Evolutionary conservation across 73 alveolate species (phyloP).

Genomic region (Blepharisma japonicum): DNA sequence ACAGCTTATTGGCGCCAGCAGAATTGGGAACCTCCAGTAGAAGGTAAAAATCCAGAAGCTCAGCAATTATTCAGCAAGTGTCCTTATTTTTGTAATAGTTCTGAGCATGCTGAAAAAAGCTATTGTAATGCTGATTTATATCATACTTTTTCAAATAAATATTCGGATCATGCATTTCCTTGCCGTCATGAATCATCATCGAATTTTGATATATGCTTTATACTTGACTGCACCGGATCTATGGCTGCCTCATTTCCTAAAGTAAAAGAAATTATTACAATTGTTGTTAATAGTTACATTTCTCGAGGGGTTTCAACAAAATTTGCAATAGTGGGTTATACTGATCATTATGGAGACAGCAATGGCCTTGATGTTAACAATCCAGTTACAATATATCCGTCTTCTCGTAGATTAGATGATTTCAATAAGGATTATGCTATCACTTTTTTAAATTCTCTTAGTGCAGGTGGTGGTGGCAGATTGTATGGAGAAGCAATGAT

Average conservation of each 20-base stretch:
- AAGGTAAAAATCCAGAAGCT: background rate
- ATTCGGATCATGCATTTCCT: conserved; percentile 6
- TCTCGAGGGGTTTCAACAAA: background rate
- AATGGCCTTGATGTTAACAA: background rate
- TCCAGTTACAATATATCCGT: conserved; percentile 21
- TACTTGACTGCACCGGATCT: conserved; percentile 17
- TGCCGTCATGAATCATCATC: conserved; percentile 5
- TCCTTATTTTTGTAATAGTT: background rate
- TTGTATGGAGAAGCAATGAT: conserved; percentile 13
- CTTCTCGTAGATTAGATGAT: background rate
- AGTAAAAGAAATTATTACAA: background rate
- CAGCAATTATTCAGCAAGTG: background rate
- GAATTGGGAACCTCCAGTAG: conserved; percentile 46
- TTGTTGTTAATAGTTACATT: background rate
- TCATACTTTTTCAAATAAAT: conserved; percentile 15
- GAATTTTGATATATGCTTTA: background rate
- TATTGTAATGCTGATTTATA: background rate
- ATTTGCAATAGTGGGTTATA: conserved; percentile 26
- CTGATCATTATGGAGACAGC: conserved; percentile 9
- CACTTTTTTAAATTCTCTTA: background rate
- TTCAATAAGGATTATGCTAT: background rate
- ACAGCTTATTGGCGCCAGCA: conserved; percentile 34
- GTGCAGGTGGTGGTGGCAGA: background rate
- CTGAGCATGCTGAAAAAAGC: background rate
- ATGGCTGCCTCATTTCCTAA: conserved; percentile 8